Conservation (phyloP, 1,139 yeast genomes). For the Saccharomycopsis hybrid region DNA sequence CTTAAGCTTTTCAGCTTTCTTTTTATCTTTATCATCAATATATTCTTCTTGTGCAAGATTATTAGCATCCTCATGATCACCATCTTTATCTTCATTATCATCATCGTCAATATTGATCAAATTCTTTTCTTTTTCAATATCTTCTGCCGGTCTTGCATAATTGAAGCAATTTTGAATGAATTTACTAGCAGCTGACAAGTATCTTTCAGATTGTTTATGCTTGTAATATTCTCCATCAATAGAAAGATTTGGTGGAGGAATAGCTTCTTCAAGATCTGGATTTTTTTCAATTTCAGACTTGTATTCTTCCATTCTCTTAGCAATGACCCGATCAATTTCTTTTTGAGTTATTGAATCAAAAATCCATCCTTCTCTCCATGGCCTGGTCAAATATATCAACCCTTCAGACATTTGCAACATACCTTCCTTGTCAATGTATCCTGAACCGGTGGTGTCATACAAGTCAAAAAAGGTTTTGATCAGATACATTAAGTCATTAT, state of each 20-base stretch:
- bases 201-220: constrained; percentile 71
- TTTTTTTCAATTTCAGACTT: constrained; percentile 29
- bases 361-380: constrained; percentile 66
- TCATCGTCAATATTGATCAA: neutral
- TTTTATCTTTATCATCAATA: constrained; percentile 20
- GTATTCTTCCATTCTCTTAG: constrained; percentile 45
- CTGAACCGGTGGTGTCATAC: constrained; percentile 58
- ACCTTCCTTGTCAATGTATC: constrained; percentile 68
- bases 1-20: constrained; percentile 37
- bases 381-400: constrained; percentile 69
- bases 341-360: constrained; percentile 56
- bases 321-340: constrained; percentile 58
- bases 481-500: constrained; percentile 69
- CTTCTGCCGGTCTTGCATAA: constrained; percentile 73
- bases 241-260: constrained; percentile 51
- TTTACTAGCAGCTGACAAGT: constrained; percentile 78
- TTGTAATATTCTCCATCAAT: constrained; percentile 59
- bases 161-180: constrained; percentile 87
- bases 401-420: constrained; percentile 85
- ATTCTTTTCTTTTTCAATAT: constrained; percentile 24
- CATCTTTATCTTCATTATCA: constrained; percentile 23
- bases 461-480: constrained; percentile 75
- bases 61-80: constrained; percentile 31
- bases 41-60: constrained; percentile 23
- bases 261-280: constrained; percentile 33